Conservation (phyloP, 1,284 basidiomycete genomes). For the Cryptococcus hybrid region DNA sequence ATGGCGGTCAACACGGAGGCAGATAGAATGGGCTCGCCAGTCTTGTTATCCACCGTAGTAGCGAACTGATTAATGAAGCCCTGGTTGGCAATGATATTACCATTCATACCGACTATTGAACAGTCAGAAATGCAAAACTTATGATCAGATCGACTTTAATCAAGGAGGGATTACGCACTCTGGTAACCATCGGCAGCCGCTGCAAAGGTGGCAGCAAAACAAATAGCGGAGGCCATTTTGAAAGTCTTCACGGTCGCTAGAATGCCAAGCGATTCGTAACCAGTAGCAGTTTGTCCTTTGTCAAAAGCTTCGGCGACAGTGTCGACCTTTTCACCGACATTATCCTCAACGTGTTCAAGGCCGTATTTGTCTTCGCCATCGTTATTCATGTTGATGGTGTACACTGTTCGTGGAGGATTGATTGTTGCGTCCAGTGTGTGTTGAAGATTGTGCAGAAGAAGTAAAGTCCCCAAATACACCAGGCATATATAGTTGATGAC, state of each 20-base stretch:
- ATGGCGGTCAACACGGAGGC: slow-evolving; percentile 22
- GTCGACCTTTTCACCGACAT: too few species aligned
- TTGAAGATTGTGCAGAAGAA: too few species aligned
- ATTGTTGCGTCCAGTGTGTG: too few species aligned
- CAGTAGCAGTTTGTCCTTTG: slow-evolving; percentile 20
- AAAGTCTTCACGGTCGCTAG: slow-evolving; percentile 19
- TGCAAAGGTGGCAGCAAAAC: slow-evolving; percentile 24
- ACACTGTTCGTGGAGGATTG: too few species aligned
- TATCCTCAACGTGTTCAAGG: too few species aligned
- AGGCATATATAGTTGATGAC: too few species aligned
- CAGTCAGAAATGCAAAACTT: background rate
- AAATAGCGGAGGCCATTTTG: slow-evolving; percentile 19
- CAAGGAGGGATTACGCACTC: slow-evolving; percentile 10
- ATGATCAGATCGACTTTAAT: background rate
- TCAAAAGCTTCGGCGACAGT: slow-evolving; percentile 7
- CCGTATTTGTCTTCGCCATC: too few species aligned
- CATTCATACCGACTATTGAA: slow-evolving; percentile 21
- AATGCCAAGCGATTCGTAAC: slow-evolving; percentile 18
- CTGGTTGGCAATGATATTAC: slow-evolving; percentile 28
- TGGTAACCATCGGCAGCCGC: slow-evolving; percentile 29
- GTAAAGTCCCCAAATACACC: too few species aligned
- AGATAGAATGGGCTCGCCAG: slow-evolving; percentile 16
- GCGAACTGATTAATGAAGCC: slow-evolving; percentile 27
- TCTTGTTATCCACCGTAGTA: slow-evolving; percentile 6
- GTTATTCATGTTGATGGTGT: too few species aligned